These are phyloP conservation scores for Alternaria ethzedia DNA, from an alignment of 2,329 filamentous ascomycete genomes.

Conservation along the genomic window DNA sequence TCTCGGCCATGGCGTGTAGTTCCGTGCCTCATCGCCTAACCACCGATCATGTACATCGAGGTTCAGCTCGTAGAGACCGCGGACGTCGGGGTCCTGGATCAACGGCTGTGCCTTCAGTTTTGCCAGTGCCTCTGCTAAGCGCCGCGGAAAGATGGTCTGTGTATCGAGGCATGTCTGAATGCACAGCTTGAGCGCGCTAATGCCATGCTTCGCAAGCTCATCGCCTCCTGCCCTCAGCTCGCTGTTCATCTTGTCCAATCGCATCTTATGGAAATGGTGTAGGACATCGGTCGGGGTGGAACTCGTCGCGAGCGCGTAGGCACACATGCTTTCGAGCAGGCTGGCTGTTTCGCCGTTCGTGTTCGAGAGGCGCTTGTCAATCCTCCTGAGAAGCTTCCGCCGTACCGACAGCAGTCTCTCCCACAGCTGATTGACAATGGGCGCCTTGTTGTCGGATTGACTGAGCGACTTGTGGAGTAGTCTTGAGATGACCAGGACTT, in stretches of 20 bases:
- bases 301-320: conserved; percentile 81
- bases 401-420: conserved; percentile 69
- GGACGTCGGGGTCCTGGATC: conserved; percentile 72
- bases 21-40: conserved; percentile 81
- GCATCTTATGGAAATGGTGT: conserved; percentile 76
- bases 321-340: conserved; percentile 76
- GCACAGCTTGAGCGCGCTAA: conserved; percentile 74
- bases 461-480: conserved; percentile 76
- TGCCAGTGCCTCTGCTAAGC: conserved; percentile 71
- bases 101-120: conserved; percentile 73
- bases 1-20: conserved; percentile 86
- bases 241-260: conserved; percentile 70
- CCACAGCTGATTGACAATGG: conserved; percentile 67
- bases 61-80: conserved; percentile 70
- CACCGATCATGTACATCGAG: conserved; percentile 80
- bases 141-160: conserved; percentile 74
- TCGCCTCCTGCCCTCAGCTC: conserved; percentile 61
- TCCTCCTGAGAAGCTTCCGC: conserved; percentile 68
- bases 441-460: conserved; percentile 55
- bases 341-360: conserved; percentile 47
- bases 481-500: conserved; percentile 72
- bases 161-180: conserved; percentile 79
- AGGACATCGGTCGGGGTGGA: conserved; percentile 81
- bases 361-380: conserved; percentile 61
- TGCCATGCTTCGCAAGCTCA: conserved; percentile 60